These are phyloP conservation scores for Myxozyma neglecta DNA, from an alignment of 805 yeast species.

Conservation along the genomic window DNA sequence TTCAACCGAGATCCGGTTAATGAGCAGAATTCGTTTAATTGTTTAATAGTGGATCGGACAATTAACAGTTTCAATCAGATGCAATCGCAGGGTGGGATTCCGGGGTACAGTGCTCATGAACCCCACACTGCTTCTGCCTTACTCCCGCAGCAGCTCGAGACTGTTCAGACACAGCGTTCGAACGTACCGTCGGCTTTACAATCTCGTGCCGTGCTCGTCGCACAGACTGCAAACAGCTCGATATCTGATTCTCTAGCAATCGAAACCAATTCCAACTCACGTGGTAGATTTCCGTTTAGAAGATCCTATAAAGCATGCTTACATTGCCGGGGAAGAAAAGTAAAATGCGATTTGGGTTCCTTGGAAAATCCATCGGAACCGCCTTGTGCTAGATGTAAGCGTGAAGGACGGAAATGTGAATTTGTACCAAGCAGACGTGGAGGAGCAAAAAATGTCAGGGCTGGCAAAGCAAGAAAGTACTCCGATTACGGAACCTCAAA, in stretches of 20 bases:
- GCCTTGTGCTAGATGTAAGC: conserved; percentile 79
- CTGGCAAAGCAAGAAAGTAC: conserved; percentile 37
- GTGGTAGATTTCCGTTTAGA: conserved; percentile 43
- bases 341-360: conserved; percentile 82
- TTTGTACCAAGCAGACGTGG: conserved; percentile 63
- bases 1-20: conserved; percentile 1
- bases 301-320: conserved; percentile 81
- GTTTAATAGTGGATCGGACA: not conserved
- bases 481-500: conserved; percentile 3
- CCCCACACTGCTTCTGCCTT: not conserved
- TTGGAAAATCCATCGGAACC: conserved; percentile 70
- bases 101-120: not conserved
- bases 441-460: conserved; percentile 44
- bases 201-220: not conserved
- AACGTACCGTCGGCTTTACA: not conserved
- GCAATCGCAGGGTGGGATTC: conserved; percentile 1
- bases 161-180: not conserved
- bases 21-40: not conserved
- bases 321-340: conserved; percentile 80
- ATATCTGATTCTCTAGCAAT: not conserved
- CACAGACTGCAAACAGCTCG: not conserved
- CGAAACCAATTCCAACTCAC: not conserved
- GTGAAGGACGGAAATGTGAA: conserved; percentile 81
- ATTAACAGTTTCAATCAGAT: not conserved
- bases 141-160: not conserved